Conservation (phyloP, 108 stramenopile genomes). For the Cyclotella atomus region DNA sequence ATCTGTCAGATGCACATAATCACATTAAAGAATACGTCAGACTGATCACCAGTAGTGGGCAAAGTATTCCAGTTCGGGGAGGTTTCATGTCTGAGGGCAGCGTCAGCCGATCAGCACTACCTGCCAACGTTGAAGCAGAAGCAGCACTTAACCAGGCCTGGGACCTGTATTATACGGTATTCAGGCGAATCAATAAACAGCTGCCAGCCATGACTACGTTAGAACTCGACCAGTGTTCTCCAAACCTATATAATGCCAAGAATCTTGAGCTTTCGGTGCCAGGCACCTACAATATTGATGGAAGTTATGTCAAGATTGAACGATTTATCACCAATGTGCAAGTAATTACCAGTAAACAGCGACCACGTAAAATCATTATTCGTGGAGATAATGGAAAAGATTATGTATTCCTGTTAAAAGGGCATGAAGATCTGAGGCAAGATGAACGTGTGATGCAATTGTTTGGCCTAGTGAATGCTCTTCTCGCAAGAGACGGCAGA, state of each 20-base stretch:
- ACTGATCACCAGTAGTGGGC: slow-evolving; percentile 61
- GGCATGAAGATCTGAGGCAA: slow-evolving; percentile 99
- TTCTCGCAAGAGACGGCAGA: slow-evolving; percentile 92
- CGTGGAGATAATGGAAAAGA: slow-evolving; percentile 96
- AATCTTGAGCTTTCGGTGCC: slow-evolving; percentile 95
- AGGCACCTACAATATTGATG: slow-evolving; percentile 95
- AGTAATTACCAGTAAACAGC: slow-evolving; percentile 98
- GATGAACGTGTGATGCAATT: slow-evolving; percentile 99
- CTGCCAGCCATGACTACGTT: slow-evolving; percentile 87
- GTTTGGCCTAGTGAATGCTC: slow-evolving; percentile 98
- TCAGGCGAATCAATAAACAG: slow-evolving; percentile 94
- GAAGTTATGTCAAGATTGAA: slow-evolving; percentile 92
- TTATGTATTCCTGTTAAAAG: slow-evolving; percentile 98
- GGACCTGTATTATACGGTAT: slow-evolving; percentile 97
- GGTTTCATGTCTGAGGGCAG: slow-evolving; percentile 41
- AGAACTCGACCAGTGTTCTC: slow-evolving; percentile 91
- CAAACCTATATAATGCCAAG: slow-evolving; percentile 80
- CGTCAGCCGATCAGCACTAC: slow-evolving; percentile 24
- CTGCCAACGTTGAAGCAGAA: slow-evolving; percentile 77
- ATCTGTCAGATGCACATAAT: slow-evolving; percentile 78
- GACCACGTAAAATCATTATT: slow-evolving; percentile 96
- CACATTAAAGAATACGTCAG: slow-evolving; percentile 71
- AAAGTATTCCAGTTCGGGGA: slow-evolving; percentile 64
- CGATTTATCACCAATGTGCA: slow-evolving; percentile 82
- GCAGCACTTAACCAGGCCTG: slow-evolving; percentile 94